Evolutionary conservation across 2,329 filamentous ascomycete species (phyloP), one percentile per base, ranked within the genome.

Genomic region (Hirsutella rhossiliensis): DNA sequence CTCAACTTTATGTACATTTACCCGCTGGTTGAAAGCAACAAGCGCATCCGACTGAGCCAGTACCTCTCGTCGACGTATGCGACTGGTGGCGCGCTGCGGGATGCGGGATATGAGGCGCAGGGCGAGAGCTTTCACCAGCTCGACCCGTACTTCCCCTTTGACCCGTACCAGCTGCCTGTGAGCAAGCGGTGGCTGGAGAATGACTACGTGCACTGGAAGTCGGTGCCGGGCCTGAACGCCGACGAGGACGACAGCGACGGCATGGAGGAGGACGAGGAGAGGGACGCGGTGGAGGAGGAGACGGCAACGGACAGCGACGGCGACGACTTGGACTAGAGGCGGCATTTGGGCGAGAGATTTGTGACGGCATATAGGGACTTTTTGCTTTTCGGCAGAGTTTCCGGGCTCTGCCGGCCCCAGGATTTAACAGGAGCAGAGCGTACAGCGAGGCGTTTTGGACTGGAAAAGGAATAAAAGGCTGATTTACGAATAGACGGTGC

Each of bases 131-230:
- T 80, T 56, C 82, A 90, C 56, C 83, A 95, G 62, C 74, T 98
- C 2, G 89, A 97, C 53, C 85, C 88, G 0, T 96, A 94, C 61
- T 98, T 97, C 57, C 92, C 92, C 0, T 98, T 98, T 56, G 92
- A 98, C 59, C 94, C 94, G 3, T 98, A 97, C 62, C 84, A 90
- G 56, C 69, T 98, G 41, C 89, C 89, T 1, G 71, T 80, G 52
- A 96, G 89, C 61, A 87, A 85, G 62, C 75, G 80, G 47, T 97
- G 92, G 94, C 67, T 98, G 12, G 83, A 88, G 49, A 74, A 77
- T 18, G 84, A 94, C 57, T 96, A 95, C 57, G 74, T 90, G 28
- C 72, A 81, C 42, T 96, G 87, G 85, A 77, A 78, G 50, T 75
- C 80, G 5, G 77, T 94, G 31, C 79, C 80, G 1, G 86, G 84